Evolutionary conservation across 2,329 filamentous ascomycete genomes (phyloP).

Genomic region (Exophiala sideris): DNA sequence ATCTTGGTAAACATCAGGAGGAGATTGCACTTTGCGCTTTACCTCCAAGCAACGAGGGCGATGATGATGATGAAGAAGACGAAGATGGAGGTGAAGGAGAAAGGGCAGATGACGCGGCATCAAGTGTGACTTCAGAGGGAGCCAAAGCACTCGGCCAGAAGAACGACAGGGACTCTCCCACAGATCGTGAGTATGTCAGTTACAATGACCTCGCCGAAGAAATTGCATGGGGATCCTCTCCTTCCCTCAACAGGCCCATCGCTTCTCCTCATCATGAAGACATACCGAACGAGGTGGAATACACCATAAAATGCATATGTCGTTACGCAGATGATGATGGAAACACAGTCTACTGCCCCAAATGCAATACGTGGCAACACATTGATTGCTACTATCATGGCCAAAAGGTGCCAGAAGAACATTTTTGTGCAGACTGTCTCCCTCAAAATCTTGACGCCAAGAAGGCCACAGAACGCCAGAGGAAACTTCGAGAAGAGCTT

Average conservation of each 20-base stretch:
- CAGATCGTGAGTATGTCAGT: too few species aligned
- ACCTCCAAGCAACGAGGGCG: not conserved
- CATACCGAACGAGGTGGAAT: conserved; percentile 46
- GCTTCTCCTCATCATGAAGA: too few species aligned
- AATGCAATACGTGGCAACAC: conserved; percentile 95
- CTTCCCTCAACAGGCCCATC: too few species aligned
- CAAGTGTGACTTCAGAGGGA: too few species aligned
- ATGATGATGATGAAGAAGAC: not conserved
- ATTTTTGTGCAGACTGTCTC: conserved; percentile 84
- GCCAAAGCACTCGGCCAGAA: too few species aligned
- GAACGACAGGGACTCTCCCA: too few species aligned
- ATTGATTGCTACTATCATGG: conserved; percentile 87
- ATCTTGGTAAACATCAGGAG: conserved; percentile 7
- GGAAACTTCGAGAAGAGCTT: too few species aligned
- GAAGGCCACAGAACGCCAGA: too few species aligned
- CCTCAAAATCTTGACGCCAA: conserved; percentile 58
- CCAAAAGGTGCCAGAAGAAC: conserved; percentile 65
- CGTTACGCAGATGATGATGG: conserved; percentile 89
- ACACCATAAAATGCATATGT: conserved; percentile 97
- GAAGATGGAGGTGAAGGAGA: conserved; percentile 63
- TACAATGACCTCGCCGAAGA: too few species aligned
- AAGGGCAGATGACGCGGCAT: too few species aligned
- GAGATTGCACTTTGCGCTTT: conserved; percentile 6
- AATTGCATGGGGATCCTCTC: too few species aligned
- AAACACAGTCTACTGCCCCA: conserved; percentile 91